A percentile compares a stretch with the other conserved stretches of the same genome.
Conservation (phyloP, 1,139 yeast species). For the Nakaseomyces uthaithaninus region DNA sequence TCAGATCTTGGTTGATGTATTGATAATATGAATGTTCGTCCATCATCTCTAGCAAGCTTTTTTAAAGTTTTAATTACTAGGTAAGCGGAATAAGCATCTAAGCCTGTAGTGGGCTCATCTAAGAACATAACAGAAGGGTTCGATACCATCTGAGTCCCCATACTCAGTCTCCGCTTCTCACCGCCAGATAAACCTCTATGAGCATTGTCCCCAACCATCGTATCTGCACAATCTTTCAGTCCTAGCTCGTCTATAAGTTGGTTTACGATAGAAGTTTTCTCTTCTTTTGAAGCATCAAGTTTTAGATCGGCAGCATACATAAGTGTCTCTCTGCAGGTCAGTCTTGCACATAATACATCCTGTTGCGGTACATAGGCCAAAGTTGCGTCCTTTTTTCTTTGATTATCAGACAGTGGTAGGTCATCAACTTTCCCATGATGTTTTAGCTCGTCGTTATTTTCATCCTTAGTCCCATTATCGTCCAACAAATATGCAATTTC, state of each 20-base stretch:
- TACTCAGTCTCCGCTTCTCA: constrained; percentile 68
- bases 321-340: constrained; percentile 66
- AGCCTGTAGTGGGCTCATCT: constrained; percentile 87
- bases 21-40: constrained; percentile 65
- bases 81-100: constrained; percentile 72
- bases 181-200: constrained; percentile 67
- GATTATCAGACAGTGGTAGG: not conserved
- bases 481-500: constrained; percentile 12
- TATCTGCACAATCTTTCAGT: constrained; percentile 51
- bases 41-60: constrained; percentile 47
- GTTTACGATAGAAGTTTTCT: constrained; percentile 45
- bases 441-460: constrained; percentile 3
- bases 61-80: constrained; percentile 56
- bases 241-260: constrained; percentile 55
- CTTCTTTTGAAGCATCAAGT: constrained; percentile 38
- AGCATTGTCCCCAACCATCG: constrained; percentile 42
- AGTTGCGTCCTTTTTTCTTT: constrained; percentile 13
- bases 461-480: not conserved
- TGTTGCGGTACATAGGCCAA: constrained; percentile 70
- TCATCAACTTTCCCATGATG: not conserved
- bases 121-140: constrained; percentile 70
- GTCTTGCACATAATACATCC: constrained; percentile 61
- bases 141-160: constrained; percentile 69
- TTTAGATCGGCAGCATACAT: constrained; percentile 63
- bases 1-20: constrained; percentile 85